These are phyloP conservation scores for Trichothecium sympodiale DNA, from an alignment of 2,329 filamentous ascomycete genomes.

Conservation along the genomic window DNA sequence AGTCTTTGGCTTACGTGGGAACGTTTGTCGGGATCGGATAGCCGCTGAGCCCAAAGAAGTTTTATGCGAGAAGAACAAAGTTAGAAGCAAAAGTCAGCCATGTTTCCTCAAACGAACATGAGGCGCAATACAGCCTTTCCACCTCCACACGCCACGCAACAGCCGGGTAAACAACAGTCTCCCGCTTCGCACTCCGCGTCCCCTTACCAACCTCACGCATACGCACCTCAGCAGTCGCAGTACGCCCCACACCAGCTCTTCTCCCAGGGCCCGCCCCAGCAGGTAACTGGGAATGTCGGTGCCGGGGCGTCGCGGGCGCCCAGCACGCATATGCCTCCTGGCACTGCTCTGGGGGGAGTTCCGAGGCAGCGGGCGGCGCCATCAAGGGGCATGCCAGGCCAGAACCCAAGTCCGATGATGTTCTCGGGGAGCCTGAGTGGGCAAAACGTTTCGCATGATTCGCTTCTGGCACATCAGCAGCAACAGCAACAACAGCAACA, in stretches of 20 bases:
- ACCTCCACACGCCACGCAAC: slow-evolving; percentile 32
- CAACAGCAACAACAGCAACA: slow-evolving; percentile 13
- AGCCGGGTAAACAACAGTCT: slow-evolving; percentile 40
- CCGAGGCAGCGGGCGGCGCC: slow-evolving; percentile 32
- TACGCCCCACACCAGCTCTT: slow-evolving; percentile 40
- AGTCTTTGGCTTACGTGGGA: no score
- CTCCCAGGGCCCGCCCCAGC: slow-evolving; percentile 21
- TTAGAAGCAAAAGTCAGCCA: slow-evolving; percentile 16
- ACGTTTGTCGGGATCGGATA: no score
- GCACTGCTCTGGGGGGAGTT: slow-evolving; percentile 32
- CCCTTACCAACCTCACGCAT: slow-evolving; percentile 42
- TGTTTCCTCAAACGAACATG: slow-evolving; percentile 37
- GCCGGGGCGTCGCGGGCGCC: slow-evolving; percentile 35
- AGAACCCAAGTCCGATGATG: slow-evolving; percentile 24
- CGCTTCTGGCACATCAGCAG: slow-evolving; percentile 31
- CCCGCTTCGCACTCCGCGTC: slow-evolving; percentile 42
- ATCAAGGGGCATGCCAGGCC: slow-evolving; percentile 24
- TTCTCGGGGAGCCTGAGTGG: slow-evolving; percentile 22
- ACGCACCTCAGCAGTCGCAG: slow-evolving; percentile 37
- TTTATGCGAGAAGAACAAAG: no score
- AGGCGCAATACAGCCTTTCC: slow-evolving; percentile 33
- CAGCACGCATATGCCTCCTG: slow-evolving; percentile 31
- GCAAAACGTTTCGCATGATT: slow-evolving; percentile 30
- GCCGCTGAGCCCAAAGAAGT: no score
- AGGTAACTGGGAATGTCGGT: slow-evolving; percentile 35